phyloP scores from a whole-genome alignment of 495 filamentous ascomycete species.

The Melanomma pulvis-pyrius region DNA sequence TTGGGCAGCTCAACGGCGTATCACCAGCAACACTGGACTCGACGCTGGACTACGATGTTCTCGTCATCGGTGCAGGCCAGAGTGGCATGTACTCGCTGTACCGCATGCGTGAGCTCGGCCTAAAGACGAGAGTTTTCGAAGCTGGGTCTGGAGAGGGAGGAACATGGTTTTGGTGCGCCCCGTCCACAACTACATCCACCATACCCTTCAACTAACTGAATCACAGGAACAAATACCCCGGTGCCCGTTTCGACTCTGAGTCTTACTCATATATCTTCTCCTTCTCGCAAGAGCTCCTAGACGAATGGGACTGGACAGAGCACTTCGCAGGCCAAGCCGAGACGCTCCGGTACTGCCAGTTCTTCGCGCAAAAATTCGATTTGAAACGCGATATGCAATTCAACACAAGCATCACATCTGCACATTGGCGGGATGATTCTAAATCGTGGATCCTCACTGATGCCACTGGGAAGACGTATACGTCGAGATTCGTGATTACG shows the following conservation, averaged over 20 bases:
- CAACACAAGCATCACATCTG: background rate
- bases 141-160: background rate
- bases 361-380: slow-evolving; percentile 1
- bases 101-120: background rate
- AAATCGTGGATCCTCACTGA: slow-evolving; percentile 1
- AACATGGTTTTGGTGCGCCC: background rate
- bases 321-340: background rate
- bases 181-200: background rate
- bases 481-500: background rate
- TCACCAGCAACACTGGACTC: background rate
- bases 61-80: slow-evolving; percentile 1
- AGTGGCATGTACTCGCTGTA: slow-evolving; percentile 10
- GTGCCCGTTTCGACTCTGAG: slow-evolving; percentile 4
- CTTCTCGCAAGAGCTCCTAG: background rate
- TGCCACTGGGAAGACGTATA: background rate
- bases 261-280: slow-evolving; percentile 8
- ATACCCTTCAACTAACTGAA: background rate
- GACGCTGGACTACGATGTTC: slow-evolving; percentile 2
- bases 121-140: background rate
- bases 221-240: slow-evolving; percentile 2
- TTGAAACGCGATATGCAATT: slow-evolving; percentile 2
- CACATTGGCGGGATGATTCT: background rate
- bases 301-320: slow-evolving; percentile 6
- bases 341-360: slow-evolving; percentile 4
- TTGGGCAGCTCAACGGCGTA: background rate